Evolutionary conservation across 768 basidiomycete genomes (phyloP).

Genomic region (Hygrophoropsis aurantiaca): DNA sequence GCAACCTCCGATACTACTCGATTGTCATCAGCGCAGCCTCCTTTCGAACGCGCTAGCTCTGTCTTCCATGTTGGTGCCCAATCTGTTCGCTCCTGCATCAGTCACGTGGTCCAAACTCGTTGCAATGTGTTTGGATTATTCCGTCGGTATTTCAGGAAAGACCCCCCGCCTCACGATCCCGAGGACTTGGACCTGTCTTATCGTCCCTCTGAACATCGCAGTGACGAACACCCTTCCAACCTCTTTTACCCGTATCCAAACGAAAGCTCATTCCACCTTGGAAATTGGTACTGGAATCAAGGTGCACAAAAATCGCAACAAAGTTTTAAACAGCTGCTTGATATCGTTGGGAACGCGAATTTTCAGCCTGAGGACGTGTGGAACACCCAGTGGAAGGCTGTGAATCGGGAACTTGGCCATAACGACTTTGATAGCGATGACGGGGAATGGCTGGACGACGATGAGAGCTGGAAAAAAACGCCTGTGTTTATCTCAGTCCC

Average conservation of each 20-base stretch:
- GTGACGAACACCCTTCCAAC: not conserved
- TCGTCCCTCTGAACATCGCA: too few relatives aligned
- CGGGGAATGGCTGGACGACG: constrained; percentile 1
- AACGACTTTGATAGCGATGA: constrained; percentile 5
- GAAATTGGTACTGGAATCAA: constrained; percentile 21
- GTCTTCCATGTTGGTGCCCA: not conserved
- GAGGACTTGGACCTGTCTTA: not conserved
- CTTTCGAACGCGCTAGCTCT: not conserved
- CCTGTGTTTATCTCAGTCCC: constrained; percentile 3
- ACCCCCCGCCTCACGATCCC: not conserved
- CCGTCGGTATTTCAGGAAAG: not conserved
- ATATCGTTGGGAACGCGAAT: constrained; percentile 12
- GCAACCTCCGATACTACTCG: too few relatives aligned
- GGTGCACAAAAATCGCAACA: constrained; percentile 12
- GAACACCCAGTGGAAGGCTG: constrained; percentile 5
- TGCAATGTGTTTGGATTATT: not conserved
- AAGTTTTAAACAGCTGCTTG: constrained; percentile 7
- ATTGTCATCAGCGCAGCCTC: not conserved
- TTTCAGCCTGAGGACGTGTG: constrained; percentile 14
- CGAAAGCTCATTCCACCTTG: constrained; percentile 11
- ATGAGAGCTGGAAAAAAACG: constrained; percentile 1
- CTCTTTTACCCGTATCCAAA: constrained; percentile 15
- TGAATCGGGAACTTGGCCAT: constrained; percentile 11
- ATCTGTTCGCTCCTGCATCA: not conserved
- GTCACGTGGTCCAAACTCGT: not conserved